These are phyloP conservation scores for Xanthoceras sorbifolium DNA, from an alignment of 345 rosid genomes.

Conservation along the genomic window DNA sequence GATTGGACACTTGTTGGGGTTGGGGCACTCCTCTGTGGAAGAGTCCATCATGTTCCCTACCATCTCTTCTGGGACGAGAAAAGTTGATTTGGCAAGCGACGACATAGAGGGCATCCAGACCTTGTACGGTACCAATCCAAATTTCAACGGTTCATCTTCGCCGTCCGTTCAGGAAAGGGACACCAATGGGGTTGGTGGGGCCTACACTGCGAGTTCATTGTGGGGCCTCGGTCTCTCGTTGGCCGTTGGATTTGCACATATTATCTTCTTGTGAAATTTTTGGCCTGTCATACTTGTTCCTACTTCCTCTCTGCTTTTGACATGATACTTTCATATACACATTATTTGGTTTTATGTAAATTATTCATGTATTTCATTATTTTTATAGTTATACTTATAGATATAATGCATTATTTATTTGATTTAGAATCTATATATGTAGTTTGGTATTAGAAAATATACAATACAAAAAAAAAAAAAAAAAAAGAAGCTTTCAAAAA, in stretches of 20 bases:
- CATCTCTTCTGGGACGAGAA: conserved; percentile 60
- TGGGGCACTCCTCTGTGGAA: conserved; percentile 86
- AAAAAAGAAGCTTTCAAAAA: no score
- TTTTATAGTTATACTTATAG: no score
- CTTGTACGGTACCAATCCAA: conserved; percentile 83
- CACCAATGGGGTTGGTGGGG: conserved; percentile 38
- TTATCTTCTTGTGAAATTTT: background rate
- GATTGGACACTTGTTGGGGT: conserved; percentile 89
- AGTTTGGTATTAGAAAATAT: no score
- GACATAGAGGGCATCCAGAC: conserved; percentile 71
- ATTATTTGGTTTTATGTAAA: background rate
- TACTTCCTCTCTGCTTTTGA: background rate
- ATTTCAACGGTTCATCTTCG: conserved; percentile 48
- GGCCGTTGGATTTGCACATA: conserved; percentile 39
- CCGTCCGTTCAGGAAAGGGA: conserved; percentile 53
- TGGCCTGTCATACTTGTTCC: background rate
- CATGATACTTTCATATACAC: background rate
- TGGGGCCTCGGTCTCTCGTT: conserved; percentile 28
- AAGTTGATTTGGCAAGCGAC: conserved; percentile 58
- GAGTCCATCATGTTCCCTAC: conserved; percentile 84
- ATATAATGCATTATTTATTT: background rate
- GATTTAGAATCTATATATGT: background rate
- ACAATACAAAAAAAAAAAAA: no score
- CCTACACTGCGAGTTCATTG: conserved; percentile 18
- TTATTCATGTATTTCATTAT: background rate